phyloP scores from a whole-genome alignment of 352 stramenopile species.

The Phytophthora sp. region DNA sequence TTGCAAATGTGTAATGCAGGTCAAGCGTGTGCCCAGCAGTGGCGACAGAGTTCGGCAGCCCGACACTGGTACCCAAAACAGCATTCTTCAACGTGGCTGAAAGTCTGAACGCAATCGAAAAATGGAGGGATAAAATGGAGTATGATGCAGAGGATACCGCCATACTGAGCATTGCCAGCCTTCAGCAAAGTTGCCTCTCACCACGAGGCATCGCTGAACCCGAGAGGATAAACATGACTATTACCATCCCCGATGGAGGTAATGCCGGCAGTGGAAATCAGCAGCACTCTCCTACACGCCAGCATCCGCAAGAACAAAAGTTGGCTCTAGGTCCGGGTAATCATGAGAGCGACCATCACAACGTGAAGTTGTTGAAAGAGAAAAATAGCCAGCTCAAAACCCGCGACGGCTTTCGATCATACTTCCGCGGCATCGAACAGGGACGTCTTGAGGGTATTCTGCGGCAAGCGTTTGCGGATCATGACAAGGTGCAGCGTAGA shows the following conservation, averaged over 20 bases:
- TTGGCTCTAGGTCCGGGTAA: slow-evolving; percentile 44
- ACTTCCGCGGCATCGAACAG: slow-evolving; percentile 65
- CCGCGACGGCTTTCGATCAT: slow-evolving; percentile 71
- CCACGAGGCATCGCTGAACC: slow-evolving; percentile 2
- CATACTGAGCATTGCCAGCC: slow-evolving; percentile 21
- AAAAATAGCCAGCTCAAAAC: slow-evolving; percentile 74
- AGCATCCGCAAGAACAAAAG: slow-evolving; percentile 1
- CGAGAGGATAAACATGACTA: not conserved
- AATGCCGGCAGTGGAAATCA: slow-evolving; percentile 11
- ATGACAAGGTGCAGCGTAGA: slow-evolving; percentile 61
- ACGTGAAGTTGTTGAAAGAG: slow-evolving; percentile 57
- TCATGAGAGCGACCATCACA: slow-evolving; percentile 45
- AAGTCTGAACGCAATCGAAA: slow-evolving; percentile 75
- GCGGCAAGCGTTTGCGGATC: slow-evolving; percentile 50
- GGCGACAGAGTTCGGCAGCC: slow-evolving; percentile 8
- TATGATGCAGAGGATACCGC: slow-evolving; percentile 33
- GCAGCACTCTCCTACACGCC: slow-evolving; percentile 20
- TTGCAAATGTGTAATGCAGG: slow-evolving; percentile 11
- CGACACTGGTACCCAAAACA: slow-evolving; percentile 25
- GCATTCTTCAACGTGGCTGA: slow-evolving; percentile 77
- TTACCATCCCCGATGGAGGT: not conserved
- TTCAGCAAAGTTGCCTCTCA: slow-evolving; percentile 40
- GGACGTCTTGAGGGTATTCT: slow-evolving; percentile 57
- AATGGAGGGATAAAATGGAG: slow-evolving; percentile 76
- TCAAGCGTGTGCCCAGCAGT: slow-evolving; percentile 7